Percentiles rank a stretch among this genome's conserved stretches.
phyloP scores from a whole-genome alignment of 371 early-diverging fungal species.

The Haplosporangium sp. region DNA sequence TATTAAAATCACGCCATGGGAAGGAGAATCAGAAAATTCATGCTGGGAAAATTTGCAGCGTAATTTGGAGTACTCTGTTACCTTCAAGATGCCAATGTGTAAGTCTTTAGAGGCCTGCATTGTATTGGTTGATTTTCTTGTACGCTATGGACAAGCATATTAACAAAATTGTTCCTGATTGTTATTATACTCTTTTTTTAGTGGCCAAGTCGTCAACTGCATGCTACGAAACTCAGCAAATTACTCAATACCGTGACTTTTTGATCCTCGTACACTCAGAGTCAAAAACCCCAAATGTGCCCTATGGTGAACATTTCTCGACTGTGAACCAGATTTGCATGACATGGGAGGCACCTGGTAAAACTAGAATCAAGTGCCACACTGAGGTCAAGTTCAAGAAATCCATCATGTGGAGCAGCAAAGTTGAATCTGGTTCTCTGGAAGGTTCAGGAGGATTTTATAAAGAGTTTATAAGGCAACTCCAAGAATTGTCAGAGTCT shows the following conservation, averaged over 20 bases:
- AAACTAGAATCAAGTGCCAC: conserved; percentile 36
- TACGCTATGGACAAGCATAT: not conserved
- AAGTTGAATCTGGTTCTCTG: conserved; percentile 32
- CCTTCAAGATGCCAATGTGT: conserved; percentile 52
- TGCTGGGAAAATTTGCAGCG: conserved; percentile 28
- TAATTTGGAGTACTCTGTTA: conserved; percentile 38
- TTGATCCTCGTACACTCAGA: conserved; percentile 34
- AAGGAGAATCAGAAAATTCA: not conserved
- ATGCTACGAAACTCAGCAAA: conserved; percentile 37
- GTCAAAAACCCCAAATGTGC: conserved; percentile 38
- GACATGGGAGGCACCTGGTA: conserved; percentile 31
- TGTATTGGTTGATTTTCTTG: not conserved
- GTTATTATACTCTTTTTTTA: conserved; percentile 1
- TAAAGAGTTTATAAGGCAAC: conserved; percentile 25
- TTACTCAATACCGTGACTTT: conserved; percentile 19
- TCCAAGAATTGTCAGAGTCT: conserved; percentile 23
- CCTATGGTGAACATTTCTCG: conserved; percentile 50
- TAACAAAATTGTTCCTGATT: not conserved
- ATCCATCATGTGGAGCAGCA: conserved; percentile 40
- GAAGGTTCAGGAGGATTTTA: conserved; percentile 37
- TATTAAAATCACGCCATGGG: conserved; percentile 35
- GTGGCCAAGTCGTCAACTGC: conserved; percentile 47
- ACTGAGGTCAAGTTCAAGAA: conserved; percentile 50
- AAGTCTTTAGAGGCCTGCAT: not conserved
- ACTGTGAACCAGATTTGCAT: conserved; percentile 49